phyloP scores from a whole-genome alignment of 75 land plant genomes.

The Sequoia sempervirens region DNA sequence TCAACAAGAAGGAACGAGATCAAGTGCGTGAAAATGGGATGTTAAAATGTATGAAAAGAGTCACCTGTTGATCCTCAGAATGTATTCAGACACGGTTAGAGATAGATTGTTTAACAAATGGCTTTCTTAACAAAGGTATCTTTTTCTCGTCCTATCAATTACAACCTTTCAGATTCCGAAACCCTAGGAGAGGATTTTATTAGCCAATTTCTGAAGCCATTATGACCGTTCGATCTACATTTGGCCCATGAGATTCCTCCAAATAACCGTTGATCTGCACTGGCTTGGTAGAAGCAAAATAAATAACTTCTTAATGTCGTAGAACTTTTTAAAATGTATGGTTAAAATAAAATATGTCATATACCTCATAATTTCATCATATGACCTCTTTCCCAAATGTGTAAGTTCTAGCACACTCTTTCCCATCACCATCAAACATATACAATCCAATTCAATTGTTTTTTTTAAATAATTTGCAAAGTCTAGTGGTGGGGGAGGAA shows the following conservation, averaged over 20 bases:
- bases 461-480: too few species aligned
- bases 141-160: background rate
- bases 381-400: too few species aligned
- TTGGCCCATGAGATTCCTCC: background rate
- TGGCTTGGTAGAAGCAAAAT: background rate
- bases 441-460: too few species aligned
- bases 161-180: background rate
- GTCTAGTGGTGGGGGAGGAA: too few species aligned
- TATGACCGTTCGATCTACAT: background rate
- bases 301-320: background rate
- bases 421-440: too few species aligned
- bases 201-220: background rate
- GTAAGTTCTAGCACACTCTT: too few species aligned
- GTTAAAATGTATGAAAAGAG: background rate
- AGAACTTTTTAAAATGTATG: background rate
- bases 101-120: background rate
- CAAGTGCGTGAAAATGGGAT: background rate
- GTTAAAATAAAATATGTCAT: too few species aligned
- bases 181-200: background rate
- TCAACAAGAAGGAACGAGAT: background rate
- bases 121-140: background rate
- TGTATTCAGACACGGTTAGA: background rate
- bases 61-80: background rate
- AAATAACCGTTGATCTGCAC: background rate
- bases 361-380: too few species aligned